Base-by-base conservation (phyloP, 345 rosid species). In the Eucalyptus melliodora region DNA sequence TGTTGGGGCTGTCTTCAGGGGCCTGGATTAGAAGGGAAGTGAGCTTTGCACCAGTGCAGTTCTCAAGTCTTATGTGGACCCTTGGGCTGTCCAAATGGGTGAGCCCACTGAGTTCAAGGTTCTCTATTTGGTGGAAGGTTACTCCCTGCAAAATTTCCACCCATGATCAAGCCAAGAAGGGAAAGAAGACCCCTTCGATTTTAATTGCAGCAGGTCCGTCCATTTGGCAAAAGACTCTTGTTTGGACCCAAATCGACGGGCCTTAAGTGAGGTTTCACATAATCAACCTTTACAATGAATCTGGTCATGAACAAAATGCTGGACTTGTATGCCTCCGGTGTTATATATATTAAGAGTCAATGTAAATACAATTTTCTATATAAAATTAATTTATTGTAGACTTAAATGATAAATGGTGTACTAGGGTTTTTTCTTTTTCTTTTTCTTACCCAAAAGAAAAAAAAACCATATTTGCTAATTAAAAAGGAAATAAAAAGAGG, bases 1-100 rank as follows among this genome's bases (percentile, higher is more conserved):
- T 93, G 91, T 93, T 93, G 19, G 94, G 93, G 67, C 93, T 93
- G n/a, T 89, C n/a, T 17, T 60, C 89, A 42, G 94, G 94, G 15
- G 93, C 92, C 16, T 37, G 30, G n/a, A 93, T 89, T 11, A 50
- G 21, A 27, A 91, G 85, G 47, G 88, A 42, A 59, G 89, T 89
- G 60, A 92, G 21, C 9, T 86, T 87, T 16, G 86, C 91, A 23
- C 50, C 23, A 4, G 82, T 37, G 86, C 91, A 92, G 3, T 17
- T 30, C 6, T 56, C 5, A 8, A 92, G 2, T 12, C 69, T 42
- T n/a, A 93, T 90, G 82, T 93, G 94, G 50, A 24, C 86, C 55
- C 50, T 53, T 12, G 90, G 93, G 47, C 93, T 90, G 89, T 93
- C 89, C 12, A 90, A 13, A 40, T 87, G 90, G 51, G 42, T 86